Base-by-base conservation (phyloP, 2,329 filamentous ascomycete species). In the Elsinoe arachidis region DNA sequence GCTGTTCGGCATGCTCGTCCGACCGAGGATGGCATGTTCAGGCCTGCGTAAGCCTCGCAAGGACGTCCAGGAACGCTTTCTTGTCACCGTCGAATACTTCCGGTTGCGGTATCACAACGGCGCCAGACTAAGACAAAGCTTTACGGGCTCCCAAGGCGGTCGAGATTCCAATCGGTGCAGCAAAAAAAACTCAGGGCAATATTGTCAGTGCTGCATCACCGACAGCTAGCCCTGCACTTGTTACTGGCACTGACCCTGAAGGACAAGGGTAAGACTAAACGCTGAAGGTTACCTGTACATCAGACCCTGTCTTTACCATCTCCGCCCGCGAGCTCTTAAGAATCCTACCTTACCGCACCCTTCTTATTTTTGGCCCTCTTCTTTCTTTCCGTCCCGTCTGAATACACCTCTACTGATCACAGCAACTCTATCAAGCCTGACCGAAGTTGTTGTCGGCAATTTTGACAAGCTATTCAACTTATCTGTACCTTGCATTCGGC, bases 151-250 rank as follows among this genome's bases (percentile, higher is more conserved):
- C 19, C 49, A 53, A 53, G 49, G 10, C 15, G 49, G 49, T 53
- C 49, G 49, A 53, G 49, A 53, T 37, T 26, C 33, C 21, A 46
- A 35, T 53, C 30, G 49, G 30, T 53, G 49, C 33, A 37, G 49
- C 23, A 53, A 53, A 38, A 23, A 53, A 53, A 38, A 23, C 33
- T 44, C 33, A 15, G 23, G 35, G 49, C 49, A 53, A 53, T 53
- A 53, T 53, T 53, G 49, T 53, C 49, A 53, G 49, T 39, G 49
- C 49, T 53, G 49, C 49, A 53, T 53, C 49, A 53, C 49, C 49
- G 34, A 53, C 49, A 38, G 33, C 49, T 53, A 38, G 46, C 46
- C 46, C 30, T 51, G 46, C 30, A 51, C 14, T 39, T 39, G 14
- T 39, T 39, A n/a, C 33, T 37, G 35, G 26, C 49, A 33, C 17